phyloP scores from a whole-genome alignment of 768 basidiomycete species.

The Mycena kentingensis region DNA sequence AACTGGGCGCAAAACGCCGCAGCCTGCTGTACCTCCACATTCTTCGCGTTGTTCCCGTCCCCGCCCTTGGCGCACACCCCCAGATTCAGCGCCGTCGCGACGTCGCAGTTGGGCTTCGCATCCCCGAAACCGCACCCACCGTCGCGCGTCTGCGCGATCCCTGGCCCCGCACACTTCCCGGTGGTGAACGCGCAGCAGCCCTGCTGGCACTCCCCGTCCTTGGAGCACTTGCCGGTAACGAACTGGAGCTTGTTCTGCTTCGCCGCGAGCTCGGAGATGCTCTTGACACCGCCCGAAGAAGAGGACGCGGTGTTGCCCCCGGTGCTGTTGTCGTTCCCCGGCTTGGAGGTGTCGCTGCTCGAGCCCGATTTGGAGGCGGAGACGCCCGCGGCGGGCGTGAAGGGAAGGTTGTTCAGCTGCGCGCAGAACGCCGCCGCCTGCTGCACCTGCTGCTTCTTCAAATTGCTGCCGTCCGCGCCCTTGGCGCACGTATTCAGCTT shows the following conservation, averaged over 20 bases:
- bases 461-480: slow-evolving; percentile 2
- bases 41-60: background rate
- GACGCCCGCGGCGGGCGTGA: slow-evolving; percentile 2
- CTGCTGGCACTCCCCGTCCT: slow-evolving; percentile 25
- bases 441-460: slow-evolving; percentile 2
- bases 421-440: slow-evolving; percentile 4
- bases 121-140: slow-evolving; percentile 28
- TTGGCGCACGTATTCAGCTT: background rate
- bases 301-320: background rate
- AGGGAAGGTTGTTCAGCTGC: slow-evolving; percentile 4
- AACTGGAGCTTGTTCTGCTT: slow-evolving; percentile 1
- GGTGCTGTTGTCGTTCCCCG: background rate
- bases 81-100: background rate
- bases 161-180: slow-evolving; percentile 29
- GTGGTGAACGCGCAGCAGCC: slow-evolving; percentile 28
- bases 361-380: background rate
- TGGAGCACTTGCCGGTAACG: slow-evolving; percentile 20
- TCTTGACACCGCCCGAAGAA: background rate
- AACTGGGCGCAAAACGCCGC: background rate
- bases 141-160: slow-evolving; percentile 24
- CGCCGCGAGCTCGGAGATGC: background rate
- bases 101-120: slow-evolving; percentile 25
- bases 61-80: background rate
- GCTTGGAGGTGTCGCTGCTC: background rate
- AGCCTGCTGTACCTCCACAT: background rate